Evolutionary conservation across 2,329 filamentous ascomycete species (phyloP).

Genomic region (Fusarium sp.): DNA sequence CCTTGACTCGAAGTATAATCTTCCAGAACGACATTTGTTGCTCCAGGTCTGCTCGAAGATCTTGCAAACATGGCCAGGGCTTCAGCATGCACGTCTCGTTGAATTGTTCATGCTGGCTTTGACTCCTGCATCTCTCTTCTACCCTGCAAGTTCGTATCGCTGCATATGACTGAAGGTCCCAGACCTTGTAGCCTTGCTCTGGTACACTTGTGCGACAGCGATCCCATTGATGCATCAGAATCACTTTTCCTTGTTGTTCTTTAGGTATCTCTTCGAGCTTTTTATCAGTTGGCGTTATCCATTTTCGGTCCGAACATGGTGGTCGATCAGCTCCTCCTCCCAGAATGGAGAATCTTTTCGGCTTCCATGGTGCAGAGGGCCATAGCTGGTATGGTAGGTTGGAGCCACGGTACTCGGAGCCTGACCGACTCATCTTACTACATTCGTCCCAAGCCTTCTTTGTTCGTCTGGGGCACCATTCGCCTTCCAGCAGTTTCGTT

Average conservation of each 20-base stretch:
- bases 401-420: neutral
- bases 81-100: neutral
- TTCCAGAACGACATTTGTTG: neutral
- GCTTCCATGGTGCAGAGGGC: neutral
- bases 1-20: neutral
- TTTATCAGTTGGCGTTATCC: neutral
- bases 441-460: neutral
- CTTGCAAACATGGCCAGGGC: neutral
- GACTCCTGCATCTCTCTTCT: neutral
- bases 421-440: neutral
- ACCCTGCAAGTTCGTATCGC: neutral
- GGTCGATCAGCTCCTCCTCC: neutral
- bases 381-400: conserved; percentile 1
- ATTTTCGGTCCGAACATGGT: neutral
- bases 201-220: neutral
- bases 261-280: accelerated
- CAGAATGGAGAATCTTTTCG: neutral
- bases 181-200: neutral
- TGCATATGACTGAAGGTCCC: neutral
- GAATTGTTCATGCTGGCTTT: neutral
- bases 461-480: neutral
- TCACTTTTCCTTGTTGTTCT: neutral
- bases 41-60: neutral
- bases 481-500: neutral
- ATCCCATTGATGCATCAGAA: neutral